Percentiles rank a stretch among this genome's conserved stretches.
Evolutionary conservation across 2,329 filamentous ascomycete genomes (phyloP).

Genomic region (Aspergillus fumigatus): DNA sequence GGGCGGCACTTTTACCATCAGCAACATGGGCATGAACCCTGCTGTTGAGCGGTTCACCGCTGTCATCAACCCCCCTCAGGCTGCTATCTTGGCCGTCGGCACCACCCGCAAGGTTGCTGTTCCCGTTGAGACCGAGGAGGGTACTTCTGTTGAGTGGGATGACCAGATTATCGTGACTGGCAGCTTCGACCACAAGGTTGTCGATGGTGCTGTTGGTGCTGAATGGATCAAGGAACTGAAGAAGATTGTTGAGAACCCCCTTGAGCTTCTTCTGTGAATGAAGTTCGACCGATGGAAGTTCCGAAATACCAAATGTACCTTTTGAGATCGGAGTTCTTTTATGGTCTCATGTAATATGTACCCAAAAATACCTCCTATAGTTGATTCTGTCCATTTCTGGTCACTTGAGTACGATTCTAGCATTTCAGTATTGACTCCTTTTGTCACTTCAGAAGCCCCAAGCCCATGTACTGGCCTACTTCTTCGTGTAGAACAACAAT

Average conservation of each 20-base stretch:
- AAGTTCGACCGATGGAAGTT: constrained; percentile 4
- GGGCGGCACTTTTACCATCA: constrained; percentile 97
- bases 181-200: constrained; percentile 98
- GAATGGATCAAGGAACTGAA: constrained; percentile 98
- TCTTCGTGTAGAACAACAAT: background rate
- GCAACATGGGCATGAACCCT: constrained; percentile 99
- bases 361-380: constrained; percentile 27
- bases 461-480: background rate
- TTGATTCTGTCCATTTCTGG: constrained; percentile 23
- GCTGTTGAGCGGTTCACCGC: constrained; percentile 96
- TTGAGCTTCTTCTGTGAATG: constrained; percentile 81
- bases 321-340: constrained; percentile 13
- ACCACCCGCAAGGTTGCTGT: constrained; percentile 94
- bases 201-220: constrained; percentile 91
- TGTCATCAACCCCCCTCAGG: constrained; percentile 98
- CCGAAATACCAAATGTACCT: constrained; percentile 11
- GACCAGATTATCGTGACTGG: constrained; percentile 94
- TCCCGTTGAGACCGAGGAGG: constrained; percentile 79
- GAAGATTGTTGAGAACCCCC: constrained; percentile 94
- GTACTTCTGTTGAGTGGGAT: constrained; percentile 79
- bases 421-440: constrained; percentile 24
- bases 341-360: constrained; percentile 30
- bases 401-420: constrained; percentile 27
- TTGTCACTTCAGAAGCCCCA: constrained; percentile 6
- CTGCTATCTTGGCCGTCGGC: constrained; percentile 89